Evolutionary conservation across 2,329 filamentous ascomycete species (phyloP).

Genomic region (Phyllosticta citribraziliensis): DNA sequence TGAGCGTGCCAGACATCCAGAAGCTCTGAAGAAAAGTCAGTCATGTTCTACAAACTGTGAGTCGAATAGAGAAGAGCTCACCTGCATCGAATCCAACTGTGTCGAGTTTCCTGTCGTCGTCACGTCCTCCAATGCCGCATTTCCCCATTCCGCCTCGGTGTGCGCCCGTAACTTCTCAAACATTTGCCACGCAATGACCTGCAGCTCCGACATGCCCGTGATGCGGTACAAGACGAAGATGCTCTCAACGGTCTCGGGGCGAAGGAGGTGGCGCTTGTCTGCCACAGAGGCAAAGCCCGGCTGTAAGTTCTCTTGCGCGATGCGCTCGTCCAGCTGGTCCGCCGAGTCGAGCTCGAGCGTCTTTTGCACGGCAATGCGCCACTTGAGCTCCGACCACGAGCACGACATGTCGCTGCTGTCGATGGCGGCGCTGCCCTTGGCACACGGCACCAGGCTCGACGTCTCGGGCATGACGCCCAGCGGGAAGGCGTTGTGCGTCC

Average conservation of each 20-base stretch:
- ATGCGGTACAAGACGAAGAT: constrained; percentile 52
- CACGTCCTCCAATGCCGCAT: constrained; percentile 36
- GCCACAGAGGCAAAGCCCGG: constrained; percentile 34
- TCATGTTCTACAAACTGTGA: not conserved
- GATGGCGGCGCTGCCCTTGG: not conserved
- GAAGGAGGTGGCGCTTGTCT: constrained; percentile 38
- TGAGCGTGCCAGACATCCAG: constrained; percentile 41
- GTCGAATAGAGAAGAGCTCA: constrained; percentile 6
- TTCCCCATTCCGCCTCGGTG: constrained; percentile 36
- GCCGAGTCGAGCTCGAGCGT: constrained; percentile 18
- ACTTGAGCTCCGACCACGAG: constrained; percentile 44
- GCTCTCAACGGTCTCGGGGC: constrained; percentile 52
- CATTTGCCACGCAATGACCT: constrained; percentile 41
- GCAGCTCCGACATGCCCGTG: constrained; percentile 42
- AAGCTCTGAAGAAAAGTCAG: constrained; percentile 26
- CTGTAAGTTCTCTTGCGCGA: constrained; percentile 31
- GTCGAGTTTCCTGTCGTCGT: constrained; percentile 26
- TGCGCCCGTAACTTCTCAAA: constrained; percentile 35
- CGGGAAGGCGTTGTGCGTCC: constrained; percentile 48
- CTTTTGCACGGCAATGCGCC: constrained; percentile 32
- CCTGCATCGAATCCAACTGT: constrained; percentile 37
- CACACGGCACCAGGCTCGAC: constrained; percentile 45
- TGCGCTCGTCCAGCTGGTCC: constrained; percentile 24
- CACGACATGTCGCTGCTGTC: constrained; percentile 29
- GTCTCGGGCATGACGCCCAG: constrained; percentile 53